Percentiles rank a stretch among this genome's conserved stretches.
Evolutionary conservation across 805 yeast genomes (phyloP).

Genomic region (Ogataea haglerorum): DNA sequence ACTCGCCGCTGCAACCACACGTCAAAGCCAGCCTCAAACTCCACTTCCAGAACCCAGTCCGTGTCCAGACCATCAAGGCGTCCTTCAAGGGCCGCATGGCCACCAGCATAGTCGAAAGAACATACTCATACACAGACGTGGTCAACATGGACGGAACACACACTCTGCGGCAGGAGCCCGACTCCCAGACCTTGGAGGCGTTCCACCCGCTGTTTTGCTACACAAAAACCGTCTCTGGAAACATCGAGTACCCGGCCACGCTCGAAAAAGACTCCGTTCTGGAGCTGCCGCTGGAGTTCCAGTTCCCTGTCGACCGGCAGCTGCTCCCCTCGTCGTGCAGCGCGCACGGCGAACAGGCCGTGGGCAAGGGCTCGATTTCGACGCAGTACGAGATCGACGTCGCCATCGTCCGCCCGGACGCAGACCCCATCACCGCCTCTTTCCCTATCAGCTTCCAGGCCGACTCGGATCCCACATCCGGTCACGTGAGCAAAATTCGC

Average conservation of each 20-base stretch:
- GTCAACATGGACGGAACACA: constrained; percentile 16
- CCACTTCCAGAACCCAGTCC: constrained; percentile 4
- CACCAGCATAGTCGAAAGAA: constrained; percentile 8
- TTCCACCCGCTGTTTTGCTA: constrained; percentile 12
- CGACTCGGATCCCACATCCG: constrained; percentile 11
- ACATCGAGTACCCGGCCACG: neutral
- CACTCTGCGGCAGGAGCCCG: constrained; percentile 4
- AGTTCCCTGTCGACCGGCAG: constrained; percentile 15
- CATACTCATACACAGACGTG: constrained; percentile 8
- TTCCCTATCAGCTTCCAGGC: constrained; percentile 15
- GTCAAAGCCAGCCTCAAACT: constrained; percentile 14
- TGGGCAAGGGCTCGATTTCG: constrained; percentile 11
- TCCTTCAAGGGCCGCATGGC: constrained; percentile 12
- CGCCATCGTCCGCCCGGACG: constrained; percentile 2
- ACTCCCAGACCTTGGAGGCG: constrained; percentile 6
- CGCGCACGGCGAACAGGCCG: constrained; percentile 11
- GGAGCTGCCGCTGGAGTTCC: constrained; percentile 11
- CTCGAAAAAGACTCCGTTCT: constrained; percentile 3
- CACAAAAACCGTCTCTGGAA: neutral
- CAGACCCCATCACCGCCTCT: constrained; percentile 5
- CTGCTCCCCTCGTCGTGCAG: constrained; percentile 18
- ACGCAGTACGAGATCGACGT: constrained; percentile 17
- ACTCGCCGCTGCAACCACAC: constrained; percentile 13
- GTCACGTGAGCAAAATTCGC: constrained; percentile 2
- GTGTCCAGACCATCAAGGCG: constrained; percentile 10